These are phyloP conservation scores for Herpotrichia juniperi DNA, from an alignment of 2,329 filamentous ascomycete genomes.

Conservation along the genomic window DNA sequence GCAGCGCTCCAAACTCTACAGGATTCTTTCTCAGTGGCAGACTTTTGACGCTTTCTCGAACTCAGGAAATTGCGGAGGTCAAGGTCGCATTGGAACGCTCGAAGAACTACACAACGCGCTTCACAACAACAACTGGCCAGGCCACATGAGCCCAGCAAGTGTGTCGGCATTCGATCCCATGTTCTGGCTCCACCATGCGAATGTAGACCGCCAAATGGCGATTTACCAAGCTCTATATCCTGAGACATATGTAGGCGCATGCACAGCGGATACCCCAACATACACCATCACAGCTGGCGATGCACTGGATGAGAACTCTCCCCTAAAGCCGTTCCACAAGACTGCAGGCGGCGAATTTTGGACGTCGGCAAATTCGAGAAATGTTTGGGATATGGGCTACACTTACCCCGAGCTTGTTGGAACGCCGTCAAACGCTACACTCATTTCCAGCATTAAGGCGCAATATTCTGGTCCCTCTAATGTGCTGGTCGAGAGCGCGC, in stretches of 20 bases:
- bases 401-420: slow-evolving; percentile 25
- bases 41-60: slow-evolving; percentile 18
- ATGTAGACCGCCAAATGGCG: slow-evolving; percentile 59
- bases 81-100: slow-evolving; percentile 8
- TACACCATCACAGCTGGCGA: slow-evolving; percentile 41
- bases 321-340: slow-evolving; percentile 27
- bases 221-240: slow-evolving; percentile 77
- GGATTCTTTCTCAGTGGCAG: slow-evolving; percentile 20
- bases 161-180: slow-evolving; percentile 65
- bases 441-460: slow-evolving; percentile 16
- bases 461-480: slow-evolving; percentile 17
- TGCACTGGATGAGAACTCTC: slow-evolving; percentile 57
- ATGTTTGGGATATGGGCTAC: slow-evolving; percentile 20
- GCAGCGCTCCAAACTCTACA: slow-evolving; percentile 17
- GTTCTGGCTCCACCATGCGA: slow-evolving; percentile 60
- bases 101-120: slow-evolving; percentile 21
- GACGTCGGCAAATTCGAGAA: slow-evolving; percentile 19
- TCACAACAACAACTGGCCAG: slow-evolving; percentile 50
- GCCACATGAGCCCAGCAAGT: slow-evolving; percentile 71
- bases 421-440: slow-evolving; percentile 15
- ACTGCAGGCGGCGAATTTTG: slow-evolving; percentile 25
- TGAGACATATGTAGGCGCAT: slow-evolving; percentile 65
- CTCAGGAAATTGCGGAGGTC: slow-evolving; percentile 5
- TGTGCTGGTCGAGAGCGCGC: slow-evolving; percentile 8
- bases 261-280: slow-evolving; percentile 14